Conservation (phyloP, 2,329 filamentous ascomycete genomes). For the Exophiala viscosa region DNA sequence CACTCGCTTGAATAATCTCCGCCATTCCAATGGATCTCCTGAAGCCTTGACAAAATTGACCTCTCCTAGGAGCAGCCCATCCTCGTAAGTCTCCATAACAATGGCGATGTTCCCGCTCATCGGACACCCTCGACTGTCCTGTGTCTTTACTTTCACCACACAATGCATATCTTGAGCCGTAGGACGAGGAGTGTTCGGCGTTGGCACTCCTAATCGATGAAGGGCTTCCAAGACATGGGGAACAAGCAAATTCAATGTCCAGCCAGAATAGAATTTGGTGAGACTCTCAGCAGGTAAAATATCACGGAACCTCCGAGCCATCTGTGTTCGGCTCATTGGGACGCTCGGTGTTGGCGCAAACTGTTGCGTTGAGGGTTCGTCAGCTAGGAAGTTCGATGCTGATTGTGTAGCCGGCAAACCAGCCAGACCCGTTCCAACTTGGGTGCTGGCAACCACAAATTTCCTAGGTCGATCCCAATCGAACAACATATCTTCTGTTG, state of each 20-base stretch:
- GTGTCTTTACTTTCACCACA: constrained; percentile 68
- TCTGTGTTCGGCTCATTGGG: constrained; percentile 81
- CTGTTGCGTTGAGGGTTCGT: constrained; percentile 80
- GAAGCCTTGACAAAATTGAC: constrained; percentile 91
- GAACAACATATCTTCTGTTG: constrained; percentile 69
- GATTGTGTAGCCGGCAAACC: constrained; percentile 46
- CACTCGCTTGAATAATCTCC: constrained; percentile 95
- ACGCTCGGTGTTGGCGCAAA: constrained; percentile 77
- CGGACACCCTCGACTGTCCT: constrained; percentile 51
- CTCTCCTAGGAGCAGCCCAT: constrained; percentile 62
- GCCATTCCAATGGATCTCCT: constrained; percentile 94
- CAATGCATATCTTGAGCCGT: constrained; percentile 51
- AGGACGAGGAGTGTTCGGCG: constrained; percentile 47
- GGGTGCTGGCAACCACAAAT: constrained; percentile 41
- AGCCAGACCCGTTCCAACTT: constrained; percentile 13
- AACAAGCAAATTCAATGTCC: constrained; percentile 70
- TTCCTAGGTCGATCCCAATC: constrained; percentile 79
- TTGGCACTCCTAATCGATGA: constrained; percentile 78
- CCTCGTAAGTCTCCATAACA: constrained; percentile 43
- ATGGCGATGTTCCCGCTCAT: constrained; percentile 45
- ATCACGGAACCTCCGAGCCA: constrained; percentile 81
- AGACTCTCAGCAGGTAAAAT: constrained; percentile 84
- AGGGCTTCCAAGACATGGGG: constrained; percentile 77
- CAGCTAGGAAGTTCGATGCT: constrained; percentile 57
- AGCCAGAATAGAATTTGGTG: constrained; percentile 85